phyloP scores from a whole-genome alignment of 257 asterid species.

The Orobanche coerulescens region DNA sequence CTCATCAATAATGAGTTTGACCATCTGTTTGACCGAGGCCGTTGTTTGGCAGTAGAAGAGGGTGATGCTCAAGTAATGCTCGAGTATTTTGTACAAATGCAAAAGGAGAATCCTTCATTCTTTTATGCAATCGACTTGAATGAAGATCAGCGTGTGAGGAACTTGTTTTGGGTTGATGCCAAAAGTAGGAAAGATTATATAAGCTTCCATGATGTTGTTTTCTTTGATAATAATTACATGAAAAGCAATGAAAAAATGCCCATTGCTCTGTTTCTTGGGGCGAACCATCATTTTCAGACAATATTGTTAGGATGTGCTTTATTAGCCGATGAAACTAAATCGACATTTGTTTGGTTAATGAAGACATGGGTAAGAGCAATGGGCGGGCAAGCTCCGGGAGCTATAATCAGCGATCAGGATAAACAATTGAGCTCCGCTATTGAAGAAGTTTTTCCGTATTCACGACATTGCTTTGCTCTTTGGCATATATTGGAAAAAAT shows the following conservation, averaged over 20 bases:
- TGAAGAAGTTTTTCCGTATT: slow-evolving; percentile 62
- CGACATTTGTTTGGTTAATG: slow-evolving; percentile 82
- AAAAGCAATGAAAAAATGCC: slow-evolving; percentile 82
- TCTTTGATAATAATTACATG: slow-evolving; percentile 66
- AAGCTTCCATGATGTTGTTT: slow-evolving; percentile 68
- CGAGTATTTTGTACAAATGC: slow-evolving; percentile 71
- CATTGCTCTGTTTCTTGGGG: slow-evolving; percentile 72
- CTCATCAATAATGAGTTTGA: slow-evolving; percentile 38
- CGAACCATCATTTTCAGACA: slow-evolving; percentile 94
- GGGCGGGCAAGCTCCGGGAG: slow-evolving; percentile 79
- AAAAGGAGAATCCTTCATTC: slow-evolving; percentile 68
- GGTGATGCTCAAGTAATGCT: slow-evolving; percentile 82
- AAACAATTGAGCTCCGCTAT: slow-evolving; percentile 57
- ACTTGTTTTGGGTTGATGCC: slow-evolving; percentile 91
- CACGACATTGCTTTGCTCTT: slow-evolving; percentile 74
- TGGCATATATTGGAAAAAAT: slow-evolving; percentile 82
- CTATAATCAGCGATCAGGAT: slow-evolving; percentile 71
- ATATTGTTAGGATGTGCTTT: slow-evolving; percentile 82
- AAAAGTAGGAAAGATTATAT: slow-evolving; percentile 73
- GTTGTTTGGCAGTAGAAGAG: slow-evolving; percentile 63
- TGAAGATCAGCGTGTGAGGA: slow-evolving; percentile 80
- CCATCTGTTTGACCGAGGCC: slow-evolving; percentile 53
- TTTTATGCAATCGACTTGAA: slow-evolving; percentile 79
- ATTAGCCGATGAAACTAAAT: slow-evolving; percentile 67
- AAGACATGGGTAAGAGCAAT: slow-evolving; percentile 93